These are phyloP conservation scores for Neolentinus lepideus DNA, from an alignment of 1,284 basidiomycete species.

Conservation along the genomic window DNA sequence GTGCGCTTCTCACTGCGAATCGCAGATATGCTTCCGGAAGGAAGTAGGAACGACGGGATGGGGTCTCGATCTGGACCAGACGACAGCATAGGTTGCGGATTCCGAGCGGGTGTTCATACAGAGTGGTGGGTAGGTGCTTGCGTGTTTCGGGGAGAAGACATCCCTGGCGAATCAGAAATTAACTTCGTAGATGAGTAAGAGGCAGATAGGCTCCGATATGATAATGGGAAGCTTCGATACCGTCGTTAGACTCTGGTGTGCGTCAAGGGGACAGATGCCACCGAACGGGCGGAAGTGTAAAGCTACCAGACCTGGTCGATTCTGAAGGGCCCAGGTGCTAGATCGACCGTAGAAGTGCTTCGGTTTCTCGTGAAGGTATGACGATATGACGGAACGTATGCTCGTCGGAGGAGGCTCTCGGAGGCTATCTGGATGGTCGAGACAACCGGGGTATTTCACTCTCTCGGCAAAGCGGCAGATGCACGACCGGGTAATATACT, in stretches of 20 bases:
- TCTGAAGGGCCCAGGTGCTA: neutral
- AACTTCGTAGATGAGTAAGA: neutral
- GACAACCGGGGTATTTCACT: neutral
- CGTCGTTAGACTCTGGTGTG: neutral
- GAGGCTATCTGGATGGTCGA: neutral
- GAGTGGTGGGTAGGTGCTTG: neutral
- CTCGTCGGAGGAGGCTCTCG: too few species aligned
- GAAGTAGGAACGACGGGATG: too few species aligned
- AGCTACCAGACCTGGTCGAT: neutral
- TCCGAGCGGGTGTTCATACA: neutral
- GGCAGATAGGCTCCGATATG: neutral
- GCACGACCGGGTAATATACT: neutral
- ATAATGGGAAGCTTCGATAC: neutral
- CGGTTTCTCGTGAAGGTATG: neutral
- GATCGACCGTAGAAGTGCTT: neutral
- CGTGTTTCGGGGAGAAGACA: neutral
- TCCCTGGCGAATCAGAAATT: neutral
- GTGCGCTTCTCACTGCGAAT: too few species aligned
- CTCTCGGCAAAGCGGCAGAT: neutral
- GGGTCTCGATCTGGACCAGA: neutral
- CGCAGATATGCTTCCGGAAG: too few species aligned
- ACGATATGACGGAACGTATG: neutral
- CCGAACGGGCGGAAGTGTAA: neutral
- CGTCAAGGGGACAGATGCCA: neutral
- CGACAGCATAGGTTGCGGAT: neutral